Base-by-base conservation (phyloP, 257 asterid genomes). In the Osmanthus fragrans region DNA sequence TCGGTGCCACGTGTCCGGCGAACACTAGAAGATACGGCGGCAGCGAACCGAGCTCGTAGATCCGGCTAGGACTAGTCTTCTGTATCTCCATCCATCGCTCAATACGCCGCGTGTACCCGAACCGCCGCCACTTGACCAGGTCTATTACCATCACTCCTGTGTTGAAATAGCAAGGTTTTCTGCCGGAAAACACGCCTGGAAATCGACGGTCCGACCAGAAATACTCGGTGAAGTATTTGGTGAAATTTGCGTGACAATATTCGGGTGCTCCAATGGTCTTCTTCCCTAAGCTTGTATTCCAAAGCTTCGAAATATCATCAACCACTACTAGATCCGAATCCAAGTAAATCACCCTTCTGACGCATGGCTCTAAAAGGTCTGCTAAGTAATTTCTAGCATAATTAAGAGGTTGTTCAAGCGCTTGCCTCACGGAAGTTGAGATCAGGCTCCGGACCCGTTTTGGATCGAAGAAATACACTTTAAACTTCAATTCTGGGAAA, bases 1-100 rank as follows among this genome's bases (percentile, higher is more conserved):
- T 73, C 10, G 81, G 79, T 5, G 85, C 79, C 76, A 81, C 79
- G 47, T 67, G 67, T 39, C 85, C 85, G 1, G 82, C 82, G 49
- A 81, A 81, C 10, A 81, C 76, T 7, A 81, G 73, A 21, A 81
- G 36, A 33, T 36, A 79, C 10, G 82, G 82, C 45, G 82, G 82
- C 21, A 79, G 42, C 7, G 74, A 79, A 27, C 82, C 82, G 7
- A 79, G 82, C 70, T 79, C 82, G 58, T 79, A 79, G 29, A 79
- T 73, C 78, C 75, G 68, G 25, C 30, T 6, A 18, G 45, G 78
- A 15, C 40, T 65, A 21, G 33, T 73, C 75, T 79, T 79, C 27
- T 79, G 82, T 45, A 79, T 49, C 49, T 79, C 78, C 82, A 79
- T 79, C 82, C 82, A 73, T 54, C 73, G 30, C 64, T 79, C 82